These are phyloP conservation scores for Achlya hypogyna DNA, from an alignment of 352 stramenopile genomes.

Conservation along the genomic window DNA sequence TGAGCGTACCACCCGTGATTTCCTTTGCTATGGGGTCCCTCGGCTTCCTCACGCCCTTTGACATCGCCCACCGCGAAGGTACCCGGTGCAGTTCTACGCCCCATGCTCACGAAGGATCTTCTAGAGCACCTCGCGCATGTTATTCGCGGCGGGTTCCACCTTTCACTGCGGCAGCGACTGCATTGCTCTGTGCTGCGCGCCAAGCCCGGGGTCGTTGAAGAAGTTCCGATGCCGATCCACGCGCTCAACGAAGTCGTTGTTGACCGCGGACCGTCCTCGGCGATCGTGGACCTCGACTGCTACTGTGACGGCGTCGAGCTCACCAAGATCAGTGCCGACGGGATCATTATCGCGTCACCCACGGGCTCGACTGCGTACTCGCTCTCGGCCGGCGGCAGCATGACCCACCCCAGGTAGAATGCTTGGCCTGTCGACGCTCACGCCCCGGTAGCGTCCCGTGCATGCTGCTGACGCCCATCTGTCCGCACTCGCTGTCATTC, in stretches of 20 bases:
- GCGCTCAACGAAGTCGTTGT: conserved; percentile 99
- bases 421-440: background rate
- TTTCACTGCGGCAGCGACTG: conserved; percentile 71
- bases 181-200: conserved; percentile 60
- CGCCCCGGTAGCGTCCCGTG: conserved; percentile 71
- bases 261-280: conserved; percentile 84
- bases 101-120: background rate
- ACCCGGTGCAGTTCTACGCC: background rate
- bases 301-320: conserved; percentile 95
- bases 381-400: conserved; percentile 94
- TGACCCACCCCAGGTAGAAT: conserved; percentile 89
- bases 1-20: conserved; percentile 92
- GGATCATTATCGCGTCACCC: conserved; percentile 98
- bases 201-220: conserved; percentile 33
- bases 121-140: conserved; percentile 59
- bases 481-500: conserved; percentile 95
- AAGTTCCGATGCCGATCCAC: conserved; percentile 52
- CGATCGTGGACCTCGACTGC: conserved; percentile 94
- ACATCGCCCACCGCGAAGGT: conserved; percentile 47
- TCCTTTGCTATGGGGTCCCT: conserved; percentile 92
- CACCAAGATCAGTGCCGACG: conserved; percentile 92
- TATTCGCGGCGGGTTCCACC: conserved; percentile 75
- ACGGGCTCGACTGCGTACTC: conserved; percentile 98
- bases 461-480: conserved; percentile 98
- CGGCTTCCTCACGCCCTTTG: conserved; percentile 95